Percentiles rank a stretch among this genome's conserved stretches.
These are phyloP conservation scores for Pseudocercospora ulei DNA, from an alignment of 2,329 filamentous ascomycete genomes.

Conservation along the genomic window DNA sequence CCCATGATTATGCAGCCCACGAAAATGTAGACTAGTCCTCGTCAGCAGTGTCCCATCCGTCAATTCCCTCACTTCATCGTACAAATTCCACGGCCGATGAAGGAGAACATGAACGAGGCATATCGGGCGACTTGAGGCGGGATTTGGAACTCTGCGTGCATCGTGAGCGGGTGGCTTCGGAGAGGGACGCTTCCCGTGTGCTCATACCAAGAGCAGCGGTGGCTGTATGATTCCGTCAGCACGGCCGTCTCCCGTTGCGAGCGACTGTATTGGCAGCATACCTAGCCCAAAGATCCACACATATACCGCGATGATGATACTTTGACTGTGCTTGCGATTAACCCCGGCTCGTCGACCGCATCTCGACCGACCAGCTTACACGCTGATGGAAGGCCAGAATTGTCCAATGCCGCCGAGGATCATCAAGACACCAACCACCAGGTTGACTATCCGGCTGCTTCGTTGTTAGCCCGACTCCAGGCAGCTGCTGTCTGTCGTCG, in stretches of 20 bases:
- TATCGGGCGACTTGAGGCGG: slow-evolving; percentile 87
- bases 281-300: slow-evolving; percentile 82
- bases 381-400: slow-evolving; percentile 49
- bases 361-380: slow-evolving; percentile 43
- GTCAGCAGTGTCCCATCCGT: slow-evolving; percentile 17
- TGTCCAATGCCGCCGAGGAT: slow-evolving; percentile 70
- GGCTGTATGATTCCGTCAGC: slow-evolving; percentile 38
- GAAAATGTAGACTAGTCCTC: slow-evolving; percentile 77
- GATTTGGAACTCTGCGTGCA: slow-evolving; percentile 71
- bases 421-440: slow-evolving; percentile 78
- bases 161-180: slow-evolving; percentile 11
- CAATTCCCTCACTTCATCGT: no score
- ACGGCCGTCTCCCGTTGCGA: not conserved
- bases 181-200: not conserved
- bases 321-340: slow-evolving; percentile 44
- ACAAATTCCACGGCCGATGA: slow-evolving; percentile 91
- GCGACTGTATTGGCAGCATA: slow-evolving; percentile 38
- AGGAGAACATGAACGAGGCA: slow-evolving; percentile 95
- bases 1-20: slow-evolving; percentile 77
- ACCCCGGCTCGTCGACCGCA: not conserved
- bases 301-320: slow-evolving; percentile 72
- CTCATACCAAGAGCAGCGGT: slow-evolving; percentile 47
- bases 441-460: slow-evolving; percentile 81
- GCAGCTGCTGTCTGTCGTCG: slow-evolving; percentile 7
- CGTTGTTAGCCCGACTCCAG: slow-evolving; percentile 15